phyloP scores from a whole-genome alignment of 257 asterid species.

The Galeopsis tetrahit region DNA sequence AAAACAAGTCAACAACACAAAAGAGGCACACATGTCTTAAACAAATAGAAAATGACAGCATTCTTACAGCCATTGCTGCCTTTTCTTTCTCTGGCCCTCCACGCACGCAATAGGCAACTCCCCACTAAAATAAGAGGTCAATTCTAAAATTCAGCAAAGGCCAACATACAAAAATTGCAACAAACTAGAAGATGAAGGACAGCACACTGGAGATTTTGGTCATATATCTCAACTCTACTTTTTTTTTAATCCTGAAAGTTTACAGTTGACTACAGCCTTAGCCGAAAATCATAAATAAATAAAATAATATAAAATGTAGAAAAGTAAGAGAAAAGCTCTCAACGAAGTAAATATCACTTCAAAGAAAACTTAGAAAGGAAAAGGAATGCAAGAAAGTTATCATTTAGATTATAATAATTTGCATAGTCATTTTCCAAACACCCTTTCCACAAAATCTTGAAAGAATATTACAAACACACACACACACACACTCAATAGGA shows the following conservation, averaged over 20 bases:
- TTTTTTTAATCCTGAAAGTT: background rate
- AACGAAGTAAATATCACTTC: background rate
- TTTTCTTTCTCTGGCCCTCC: conserved; percentile 83
- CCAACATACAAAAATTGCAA: background rate
- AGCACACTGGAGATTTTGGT: background rate
- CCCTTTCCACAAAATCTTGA: background rate
- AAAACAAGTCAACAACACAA: conserved; percentile 10
- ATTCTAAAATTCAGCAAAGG: conserved; percentile 8
- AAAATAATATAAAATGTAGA: background rate
- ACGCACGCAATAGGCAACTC: conserved; percentile 82
- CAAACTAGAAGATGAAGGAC: conserved; percentile 13
- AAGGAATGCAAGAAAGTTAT: background rate
- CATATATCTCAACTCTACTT: background rate
- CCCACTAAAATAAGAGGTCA: conserved; percentile 64
- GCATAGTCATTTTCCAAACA: background rate
- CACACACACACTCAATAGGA: too few relatives aligned
- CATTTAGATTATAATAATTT: background rate
- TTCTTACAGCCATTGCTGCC: conserved; percentile 75
- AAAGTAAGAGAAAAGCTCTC: background rate
- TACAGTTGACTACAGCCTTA: background rate
- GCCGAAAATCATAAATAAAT: background rate
- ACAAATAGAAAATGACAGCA: conserved; percentile 5
- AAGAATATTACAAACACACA: too few relatives aligned
- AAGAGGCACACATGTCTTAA: background rate
- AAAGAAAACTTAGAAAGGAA: background rate